Base-by-base conservation (phyloP, 495 filamentous ascomycete species). In the Apiosordaria backusii region DNA sequence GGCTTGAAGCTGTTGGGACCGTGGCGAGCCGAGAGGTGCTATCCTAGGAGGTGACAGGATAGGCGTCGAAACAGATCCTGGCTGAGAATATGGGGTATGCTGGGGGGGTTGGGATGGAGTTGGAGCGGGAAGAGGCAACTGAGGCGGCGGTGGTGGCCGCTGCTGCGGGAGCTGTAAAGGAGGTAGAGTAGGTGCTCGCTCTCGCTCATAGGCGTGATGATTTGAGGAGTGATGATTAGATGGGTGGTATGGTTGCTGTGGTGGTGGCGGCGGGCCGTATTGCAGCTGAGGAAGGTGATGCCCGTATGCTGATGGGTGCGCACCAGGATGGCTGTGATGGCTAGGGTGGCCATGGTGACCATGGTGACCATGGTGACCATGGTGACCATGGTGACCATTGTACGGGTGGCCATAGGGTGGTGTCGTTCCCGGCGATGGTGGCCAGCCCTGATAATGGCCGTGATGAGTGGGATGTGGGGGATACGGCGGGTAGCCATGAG, bases 391-490 rank as follows among this genome's bases (percentile, higher is more conserved):
- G 19, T 27, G n/a, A n/a, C n/a, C 57, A 25, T 22, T 22, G 58
- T 70, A 75, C 25, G 78, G 72, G 45, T 78, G 75, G 57, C 57
- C 60, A 59, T 76, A 81, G 4, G 78, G 78, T 23, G 80, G 80
- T 21, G 80, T 79, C 9, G 79, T 71, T 4, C 75, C 69, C 6
- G 88, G 86, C 5, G 86, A 89, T n/a, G 86, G 87, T 5, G 89
- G 85, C 88, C 89, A 92, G 66, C 82, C 80, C 68, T 68, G 77
- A 27, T 74, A 18, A 26, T 59, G 23, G 57, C 19, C 26, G 22
- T 26, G 22, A 27, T 27, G 19, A 18, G 16, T 6, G 4, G 57
- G 23, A 27, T 59, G 26, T 27, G 57, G 74, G 68, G 64, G 67
- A 27, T 72, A 77, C 23, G 80, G 79, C 18, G 83, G 76, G 72